phyloP scores from a whole-genome alignment of 2,329 filamentous ascomycete species.

The Ophiostoma himal-ulmi region DNA sequence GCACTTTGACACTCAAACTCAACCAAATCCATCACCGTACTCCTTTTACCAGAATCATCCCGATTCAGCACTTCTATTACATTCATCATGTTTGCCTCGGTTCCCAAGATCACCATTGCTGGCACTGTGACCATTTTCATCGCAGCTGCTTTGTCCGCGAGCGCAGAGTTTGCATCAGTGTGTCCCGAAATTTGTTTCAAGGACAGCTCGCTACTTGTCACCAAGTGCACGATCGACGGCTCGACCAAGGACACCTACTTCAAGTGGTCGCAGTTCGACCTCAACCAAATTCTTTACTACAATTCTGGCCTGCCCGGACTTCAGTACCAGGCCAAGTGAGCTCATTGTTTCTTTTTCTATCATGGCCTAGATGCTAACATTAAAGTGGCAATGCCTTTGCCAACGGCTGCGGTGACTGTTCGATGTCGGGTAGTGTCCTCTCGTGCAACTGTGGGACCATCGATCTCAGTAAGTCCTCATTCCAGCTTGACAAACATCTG shows the following conservation, averaged over 20 bases:
- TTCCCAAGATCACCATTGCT: background rate
- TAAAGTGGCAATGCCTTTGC: conserved; percentile 15
- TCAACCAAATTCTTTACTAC: conserved; percentile 12
- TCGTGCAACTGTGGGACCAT: conserved; percentile 9
- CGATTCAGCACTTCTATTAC: too few species aligned
- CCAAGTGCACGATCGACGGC: conserved; percentile 5
- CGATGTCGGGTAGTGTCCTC: background rate
- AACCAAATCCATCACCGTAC: too few species aligned
- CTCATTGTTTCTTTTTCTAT: background rate
- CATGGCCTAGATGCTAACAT: background rate
- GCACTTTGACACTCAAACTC: too few species aligned
- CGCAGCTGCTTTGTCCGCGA: background rate
- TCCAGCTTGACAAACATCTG: background rate
- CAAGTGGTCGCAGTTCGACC: conserved; percentile 18
- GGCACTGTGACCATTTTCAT: background rate
- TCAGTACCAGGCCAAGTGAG: conserved; percentile 4
- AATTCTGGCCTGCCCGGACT: background rate
- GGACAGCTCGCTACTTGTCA: background rate
- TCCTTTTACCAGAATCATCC: too few species aligned
- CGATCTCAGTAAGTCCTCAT: background rate
- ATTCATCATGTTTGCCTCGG: background rate
- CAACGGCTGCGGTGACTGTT: background rate
- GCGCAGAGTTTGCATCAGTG: background rate
- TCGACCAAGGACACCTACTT: background rate
- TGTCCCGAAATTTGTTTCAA: conserved; percentile 13